phyloP scores from a whole-genome alignment of 1,139 yeast species.

The Yamadazyma triangularis region DNA sequence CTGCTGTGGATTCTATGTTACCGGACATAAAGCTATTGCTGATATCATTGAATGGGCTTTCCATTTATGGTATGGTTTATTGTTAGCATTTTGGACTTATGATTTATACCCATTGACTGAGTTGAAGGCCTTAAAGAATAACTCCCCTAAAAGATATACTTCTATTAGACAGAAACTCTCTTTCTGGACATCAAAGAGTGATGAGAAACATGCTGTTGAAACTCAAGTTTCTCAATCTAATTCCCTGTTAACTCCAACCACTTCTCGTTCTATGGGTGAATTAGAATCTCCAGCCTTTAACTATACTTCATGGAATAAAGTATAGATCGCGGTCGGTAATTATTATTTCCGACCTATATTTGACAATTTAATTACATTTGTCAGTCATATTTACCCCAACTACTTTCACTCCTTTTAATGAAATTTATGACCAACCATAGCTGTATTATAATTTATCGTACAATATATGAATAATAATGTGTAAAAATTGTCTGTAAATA shows the following conservation, averaged over 20 bases:
- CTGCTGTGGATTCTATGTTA: slow-evolving; percentile 26
- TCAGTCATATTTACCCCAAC: not conserved
- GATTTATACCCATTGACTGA: slow-evolving; percentile 34
- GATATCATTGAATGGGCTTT: slow-evolving; percentile 33
- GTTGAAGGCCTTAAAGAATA: slow-evolving; percentile 13
- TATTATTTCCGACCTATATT: not conserved
- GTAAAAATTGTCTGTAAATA: too few species aligned
- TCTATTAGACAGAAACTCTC: slow-evolving; percentile 6
- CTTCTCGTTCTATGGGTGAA: slow-evolving; percentile 9
- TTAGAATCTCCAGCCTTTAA: slow-evolving; percentile 13
- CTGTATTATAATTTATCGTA: not conserved
- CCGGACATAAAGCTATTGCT: slow-evolving; percentile 15
- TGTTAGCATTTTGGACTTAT: slow-evolving; percentile 33
- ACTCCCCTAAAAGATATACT: slow-evolving; percentile 3
- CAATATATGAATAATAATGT: too few species aligned
- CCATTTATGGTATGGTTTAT: slow-evolving; percentile 34
- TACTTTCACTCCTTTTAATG: not conserved
- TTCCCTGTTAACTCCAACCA: slow-evolving; percentile 10
- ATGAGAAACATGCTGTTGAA: slow-evolving; percentile 7
- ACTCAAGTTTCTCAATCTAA: slow-evolving; percentile 9
- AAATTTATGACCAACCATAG: not conserved
- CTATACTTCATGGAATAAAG: slow-evolving; percentile 7
- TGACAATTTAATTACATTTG: not conserved
- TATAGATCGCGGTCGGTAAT: not conserved
- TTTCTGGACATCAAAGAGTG: slow-evolving; percentile 7